Evolutionary conservation across 2,329 filamentous ascomycete genomes (phyloP), one percentile per base, ranked within the genome.

Genomic region (Scytalidium sp.): DNA sequence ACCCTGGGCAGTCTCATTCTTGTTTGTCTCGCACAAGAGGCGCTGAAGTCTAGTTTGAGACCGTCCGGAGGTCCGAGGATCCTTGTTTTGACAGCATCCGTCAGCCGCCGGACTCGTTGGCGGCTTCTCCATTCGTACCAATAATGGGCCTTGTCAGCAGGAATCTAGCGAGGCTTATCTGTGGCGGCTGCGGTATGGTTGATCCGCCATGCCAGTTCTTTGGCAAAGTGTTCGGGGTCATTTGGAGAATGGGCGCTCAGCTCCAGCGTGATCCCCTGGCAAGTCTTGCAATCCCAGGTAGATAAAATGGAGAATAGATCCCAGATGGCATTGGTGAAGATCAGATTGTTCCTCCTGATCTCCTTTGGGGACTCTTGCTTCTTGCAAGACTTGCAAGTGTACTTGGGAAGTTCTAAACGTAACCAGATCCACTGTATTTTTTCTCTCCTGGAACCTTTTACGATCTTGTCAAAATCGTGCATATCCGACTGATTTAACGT

Each of bases 161-260:
- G 22, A 15, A 13, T 11, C 43, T 45, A 9, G 13, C 13, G 1
- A 1, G n/a, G 2, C 19, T 32, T 19, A 19, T 19, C 19, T 36
- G 7, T 29, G 7, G 11, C 10, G 23, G 23, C 19, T 5, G 27
- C 6, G 10, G 15, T 36, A 17, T 36, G 6, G 15, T 45, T 19
- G n/a, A 27, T 45, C 19, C 25, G 3, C n/a, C n/a, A 17, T 7
- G 6, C 22, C 8, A 36, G 22, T 3, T 45, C 43, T 36, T 45
- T 32, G 25, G 19, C 32, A 20, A 36, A 45, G 22, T 45, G 43
- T 20, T 45, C 36, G 13, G n/a, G 20, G 25, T 45, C 43, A 4
- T 25, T 45, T 11, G 27, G 43, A 9, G 43, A 45, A 45, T 29
- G n/a, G 29, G 43, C 43, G 36, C 43, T 45, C n/a, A 45, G 25